These are phyloP conservation scores for Phytophthora sansomeana DNA, from an alignment of 352 stramenopile species.

Conservation along the genomic window DNA sequence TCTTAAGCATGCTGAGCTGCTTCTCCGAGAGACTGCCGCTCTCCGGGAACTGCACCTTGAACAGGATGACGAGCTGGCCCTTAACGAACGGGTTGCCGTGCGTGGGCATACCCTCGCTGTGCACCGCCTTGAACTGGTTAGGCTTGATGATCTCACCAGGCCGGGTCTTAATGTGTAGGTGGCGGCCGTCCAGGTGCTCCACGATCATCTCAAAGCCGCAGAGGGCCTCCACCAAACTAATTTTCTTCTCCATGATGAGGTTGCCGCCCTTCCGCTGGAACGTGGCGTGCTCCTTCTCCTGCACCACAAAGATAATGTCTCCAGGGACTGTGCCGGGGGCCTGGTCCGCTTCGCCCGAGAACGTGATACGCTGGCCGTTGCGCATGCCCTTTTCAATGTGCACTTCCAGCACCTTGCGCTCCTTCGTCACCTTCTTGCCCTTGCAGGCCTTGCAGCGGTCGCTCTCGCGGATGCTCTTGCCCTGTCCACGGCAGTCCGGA, in stretches of 20 bases:
- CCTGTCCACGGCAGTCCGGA: constrained; percentile 93
- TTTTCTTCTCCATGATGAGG: constrained; percentile 96
- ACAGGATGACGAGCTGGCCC: constrained; percentile 98
- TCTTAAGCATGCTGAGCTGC: constrained; percentile 78
- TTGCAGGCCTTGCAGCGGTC: constrained; percentile 94
- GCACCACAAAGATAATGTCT: constrained; percentile 98
- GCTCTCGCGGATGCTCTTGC: constrained; percentile 94
- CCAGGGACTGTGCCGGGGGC: constrained; percentile 89
- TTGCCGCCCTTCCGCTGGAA: constrained; percentile 98
- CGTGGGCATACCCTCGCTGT: constrained; percentile 98
- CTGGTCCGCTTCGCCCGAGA: constrained; percentile 97
- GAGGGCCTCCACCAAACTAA: constrained; percentile 96
- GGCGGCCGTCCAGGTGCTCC: constrained; percentile 92
- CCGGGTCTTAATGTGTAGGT: constrained; percentile 93
- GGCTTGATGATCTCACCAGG: constrained; percentile 95
- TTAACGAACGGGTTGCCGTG: constrained; percentile 98
- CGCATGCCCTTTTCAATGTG: constrained; percentile 99
- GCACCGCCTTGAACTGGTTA: constrained; percentile 94
- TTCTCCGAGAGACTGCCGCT: constrained; percentile 87
- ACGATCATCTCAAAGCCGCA: constrained; percentile 92
- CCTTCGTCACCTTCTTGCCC: constrained; percentile 95
- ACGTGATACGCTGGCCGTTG: constrained; percentile 97
- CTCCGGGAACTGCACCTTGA: constrained; percentile 97
- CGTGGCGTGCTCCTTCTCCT: constrained; percentile 96
- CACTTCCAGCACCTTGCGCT: constrained; percentile 99